Conservation (phyloP, 2,329 filamentous ascomycete genomes). For the Alternaria gansuensis region DNA sequence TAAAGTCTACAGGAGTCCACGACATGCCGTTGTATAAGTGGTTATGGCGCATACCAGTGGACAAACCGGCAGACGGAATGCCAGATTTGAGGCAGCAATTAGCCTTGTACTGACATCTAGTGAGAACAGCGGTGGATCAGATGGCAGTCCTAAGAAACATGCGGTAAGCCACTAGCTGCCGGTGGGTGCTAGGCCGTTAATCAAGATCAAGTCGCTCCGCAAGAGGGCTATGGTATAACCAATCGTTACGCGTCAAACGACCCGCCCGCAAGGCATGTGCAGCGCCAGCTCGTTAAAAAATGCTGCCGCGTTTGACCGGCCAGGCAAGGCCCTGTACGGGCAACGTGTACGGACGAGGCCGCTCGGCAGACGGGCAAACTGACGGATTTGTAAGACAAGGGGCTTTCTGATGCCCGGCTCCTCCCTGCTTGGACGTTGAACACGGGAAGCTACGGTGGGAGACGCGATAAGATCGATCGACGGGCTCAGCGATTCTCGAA, state of each 20-base stretch:
- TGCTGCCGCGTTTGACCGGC: conserved; percentile 23
- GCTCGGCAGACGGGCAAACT: conserved; percentile 13
- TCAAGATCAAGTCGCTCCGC: conserved; percentile 21
- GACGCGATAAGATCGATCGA: not conserved
- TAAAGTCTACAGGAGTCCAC: conserved; percentile 40
- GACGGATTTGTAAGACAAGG: conserved; percentile 11
- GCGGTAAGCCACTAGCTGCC: conserved; percentile 27
- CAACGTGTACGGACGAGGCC: conserved; percentile 10
- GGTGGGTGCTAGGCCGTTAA: conserved; percentile 25
- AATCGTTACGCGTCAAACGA: conserved; percentile 23
- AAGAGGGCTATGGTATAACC: conserved; percentile 16
- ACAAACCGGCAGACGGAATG: conserved; percentile 4
- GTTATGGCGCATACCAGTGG: conserved; percentile 2
- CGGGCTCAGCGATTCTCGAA: not conserved
- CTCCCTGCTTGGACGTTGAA: conserved; percentile 10
- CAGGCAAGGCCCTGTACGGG: conserved; percentile 8
- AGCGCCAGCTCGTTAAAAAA: conserved; percentile 22
- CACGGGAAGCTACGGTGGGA: not conserved
- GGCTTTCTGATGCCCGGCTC: conserved; percentile 6
- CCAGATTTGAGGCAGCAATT: conserved; percentile 15
- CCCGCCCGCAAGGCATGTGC: conserved; percentile 28
- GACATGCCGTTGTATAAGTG: conserved; percentile 37
- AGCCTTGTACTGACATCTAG: conserved; percentile 16
- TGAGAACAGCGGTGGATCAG: conserved; percentile 23
- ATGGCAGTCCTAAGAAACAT: conserved; percentile 25